phyloP scores from a whole-genome alignment of 2,329 filamentous ascomycete species.

The Monosporascus sp. region DNA sequence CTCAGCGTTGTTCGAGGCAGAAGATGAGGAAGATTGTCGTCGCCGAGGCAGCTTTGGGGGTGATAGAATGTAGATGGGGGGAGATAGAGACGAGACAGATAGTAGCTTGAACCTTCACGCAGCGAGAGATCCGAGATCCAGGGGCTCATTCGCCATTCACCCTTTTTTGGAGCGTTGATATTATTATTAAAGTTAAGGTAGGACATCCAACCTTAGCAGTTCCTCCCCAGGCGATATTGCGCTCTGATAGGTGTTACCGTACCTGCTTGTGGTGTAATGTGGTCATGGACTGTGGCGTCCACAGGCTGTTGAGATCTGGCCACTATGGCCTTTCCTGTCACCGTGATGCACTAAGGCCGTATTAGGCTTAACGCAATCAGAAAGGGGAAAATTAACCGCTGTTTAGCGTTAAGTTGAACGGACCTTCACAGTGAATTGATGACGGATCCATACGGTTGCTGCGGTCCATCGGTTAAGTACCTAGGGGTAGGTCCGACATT shows the following conservation, averaged over 20 bases:
- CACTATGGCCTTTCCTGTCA: background rate
- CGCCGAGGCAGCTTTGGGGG: too few relatives aligned
- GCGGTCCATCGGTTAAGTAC: too few relatives aligned
- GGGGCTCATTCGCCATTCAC: background rate
- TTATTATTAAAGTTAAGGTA: background rate
- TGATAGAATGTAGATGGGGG: background rate
- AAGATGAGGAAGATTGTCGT: too few relatives aligned
- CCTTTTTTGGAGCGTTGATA: background rate
- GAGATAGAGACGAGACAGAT: background rate
- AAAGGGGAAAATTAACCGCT: background rate
- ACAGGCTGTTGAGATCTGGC: background rate
- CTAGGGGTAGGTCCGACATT: too few relatives aligned
- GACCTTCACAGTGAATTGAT: background rate
- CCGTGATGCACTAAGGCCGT: background rate
- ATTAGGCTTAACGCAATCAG: background rate
- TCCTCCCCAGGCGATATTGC: background rate
- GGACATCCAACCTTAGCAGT: background rate
- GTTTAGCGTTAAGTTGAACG: background rate
- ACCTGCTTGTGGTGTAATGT: background rate
- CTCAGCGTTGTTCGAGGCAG: too few relatives aligned
- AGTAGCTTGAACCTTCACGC: too few relatives aligned
- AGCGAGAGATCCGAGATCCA: background rate
- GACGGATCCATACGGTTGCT: background rate
- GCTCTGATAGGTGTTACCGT: too few relatives aligned
- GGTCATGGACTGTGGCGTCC: background rate